phyloP scores from a whole-genome alignment of 1,284 basidiomycete species.

The Fomes fomentarius region DNA sequence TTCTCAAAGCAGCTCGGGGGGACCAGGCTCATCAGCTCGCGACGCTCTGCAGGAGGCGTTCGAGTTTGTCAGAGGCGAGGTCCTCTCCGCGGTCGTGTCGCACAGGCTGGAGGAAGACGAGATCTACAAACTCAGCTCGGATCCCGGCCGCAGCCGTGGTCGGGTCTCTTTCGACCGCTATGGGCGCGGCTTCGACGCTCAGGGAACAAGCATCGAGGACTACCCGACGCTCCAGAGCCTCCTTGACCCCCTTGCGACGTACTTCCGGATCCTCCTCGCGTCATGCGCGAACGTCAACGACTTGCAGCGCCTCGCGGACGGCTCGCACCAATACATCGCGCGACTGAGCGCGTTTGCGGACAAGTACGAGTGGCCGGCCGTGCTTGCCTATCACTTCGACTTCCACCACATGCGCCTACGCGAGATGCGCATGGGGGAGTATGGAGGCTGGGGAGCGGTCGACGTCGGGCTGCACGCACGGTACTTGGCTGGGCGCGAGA shows the following conservation, averaged over 20 bases:
- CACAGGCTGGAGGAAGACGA: slow-evolving; percentile 12
- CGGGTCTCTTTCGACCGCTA: neutral
- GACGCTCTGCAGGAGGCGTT: slow-evolving; percentile 2
- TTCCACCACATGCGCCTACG: slow-evolving; percentile 10
- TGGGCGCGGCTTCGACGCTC: neutral
- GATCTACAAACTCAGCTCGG: slow-evolving; percentile 15
- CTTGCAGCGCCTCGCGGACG: slow-evolving; percentile 3
- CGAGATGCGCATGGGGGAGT: slow-evolving; percentile 12
- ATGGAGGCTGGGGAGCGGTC: slow-evolving; percentile 7
- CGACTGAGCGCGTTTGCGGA: slow-evolving; percentile 8
- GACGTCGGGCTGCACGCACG: slow-evolving; percentile 11
- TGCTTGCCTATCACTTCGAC: slow-evolving; percentile 17
- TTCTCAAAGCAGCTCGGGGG: neutral
- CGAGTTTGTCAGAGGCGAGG: neutral
- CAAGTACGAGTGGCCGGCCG: slow-evolving; percentile 15
- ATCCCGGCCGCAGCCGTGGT: neutral
- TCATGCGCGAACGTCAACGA: neutral
- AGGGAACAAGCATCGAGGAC: slow-evolving; percentile 5
- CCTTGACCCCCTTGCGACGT: slow-evolving; percentile 17
- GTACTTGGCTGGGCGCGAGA: slow-evolving; percentile 7
- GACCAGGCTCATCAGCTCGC: neutral
- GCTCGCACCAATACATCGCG: slow-evolving; percentile 12
- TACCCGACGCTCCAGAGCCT: slow-evolving; percentile 12
- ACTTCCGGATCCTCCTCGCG: slow-evolving; percentile 19
- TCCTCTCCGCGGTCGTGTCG: slow-evolving; percentile 4